phyloP scores from a whole-genome alignment of 306 rosid species.

The Hippophae gyantsensis region DNA sequence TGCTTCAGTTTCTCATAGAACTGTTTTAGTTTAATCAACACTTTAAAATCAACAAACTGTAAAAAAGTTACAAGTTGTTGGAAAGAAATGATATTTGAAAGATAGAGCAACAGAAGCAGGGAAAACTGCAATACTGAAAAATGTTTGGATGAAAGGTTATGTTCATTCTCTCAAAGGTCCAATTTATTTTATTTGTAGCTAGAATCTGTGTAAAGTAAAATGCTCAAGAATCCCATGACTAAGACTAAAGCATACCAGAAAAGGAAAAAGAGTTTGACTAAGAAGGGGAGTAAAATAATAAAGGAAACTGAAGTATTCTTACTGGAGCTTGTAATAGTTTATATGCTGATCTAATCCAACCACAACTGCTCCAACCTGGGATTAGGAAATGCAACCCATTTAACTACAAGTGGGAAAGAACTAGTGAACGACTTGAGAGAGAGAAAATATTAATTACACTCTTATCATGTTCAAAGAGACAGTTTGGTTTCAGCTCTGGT shows the following conservation, averaged over 20 bases:
- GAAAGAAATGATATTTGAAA: no score
- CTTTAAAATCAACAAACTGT: no score
- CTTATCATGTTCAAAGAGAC: conserved; percentile 70
- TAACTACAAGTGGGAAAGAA: conserved; percentile 15
- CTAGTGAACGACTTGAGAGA: conserved; percentile 17
- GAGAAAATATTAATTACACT: conserved; percentile 48
- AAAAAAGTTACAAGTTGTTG: neutral
- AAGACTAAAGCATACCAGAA: neutral
- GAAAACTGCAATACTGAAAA: neutral
- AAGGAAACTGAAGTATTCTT: conserved; percentile 25
- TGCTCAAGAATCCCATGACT: no score
- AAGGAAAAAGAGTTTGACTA: neutral
- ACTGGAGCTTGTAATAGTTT: conserved; percentile 96
- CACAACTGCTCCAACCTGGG: conserved; percentile 96
- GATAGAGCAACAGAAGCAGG: neutral
- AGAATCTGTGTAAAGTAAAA: no score
- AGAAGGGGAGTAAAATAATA: neutral
- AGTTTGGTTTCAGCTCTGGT: conserved; percentile 36
- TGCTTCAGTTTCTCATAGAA: no score
- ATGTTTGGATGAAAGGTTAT: neutral
- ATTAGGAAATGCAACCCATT: conserved; percentile 18
- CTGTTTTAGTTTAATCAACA: no score
- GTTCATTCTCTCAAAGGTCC: no score
- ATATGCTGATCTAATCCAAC: conserved; percentile 80
- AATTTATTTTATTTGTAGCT: no score